Evolutionary conservation across 2,329 filamentous ascomycete species (phyloP).

Genomic region (Kalaharituber pfeilii): DNA sequence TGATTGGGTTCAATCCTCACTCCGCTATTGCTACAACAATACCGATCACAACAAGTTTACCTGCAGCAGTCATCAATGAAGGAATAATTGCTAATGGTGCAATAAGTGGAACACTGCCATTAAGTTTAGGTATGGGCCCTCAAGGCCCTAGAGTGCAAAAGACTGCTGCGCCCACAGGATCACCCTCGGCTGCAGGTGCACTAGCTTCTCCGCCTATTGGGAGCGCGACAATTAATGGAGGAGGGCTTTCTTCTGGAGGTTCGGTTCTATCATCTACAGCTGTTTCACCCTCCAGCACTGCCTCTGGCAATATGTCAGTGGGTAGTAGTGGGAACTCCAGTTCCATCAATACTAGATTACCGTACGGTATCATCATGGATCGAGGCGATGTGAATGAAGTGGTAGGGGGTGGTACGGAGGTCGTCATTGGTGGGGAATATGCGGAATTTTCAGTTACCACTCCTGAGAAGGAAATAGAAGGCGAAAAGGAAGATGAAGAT

Average conservation of each 20-base stretch:
- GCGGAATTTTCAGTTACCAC: no score
- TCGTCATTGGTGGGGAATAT: background rate
- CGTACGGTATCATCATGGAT: slow-evolving; percentile 1
- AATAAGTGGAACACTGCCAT: background rate
- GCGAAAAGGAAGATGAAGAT: background rate
- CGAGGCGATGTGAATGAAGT: background rate
- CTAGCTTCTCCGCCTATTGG: background rate
- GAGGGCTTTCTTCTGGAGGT: background rate
- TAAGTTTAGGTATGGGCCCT: background rate
- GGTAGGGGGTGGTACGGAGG: background rate
- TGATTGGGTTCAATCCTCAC: background rate
- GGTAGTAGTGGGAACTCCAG: background rate
- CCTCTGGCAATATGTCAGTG: background rate
- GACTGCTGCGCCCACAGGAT: background rate
- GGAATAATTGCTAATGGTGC: background rate
- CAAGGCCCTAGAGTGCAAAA: background rate
- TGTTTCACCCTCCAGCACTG: background rate
- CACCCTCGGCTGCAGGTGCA: background rate
- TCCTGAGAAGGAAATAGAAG: no score
- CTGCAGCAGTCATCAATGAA: background rate
- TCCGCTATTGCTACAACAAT: background rate
- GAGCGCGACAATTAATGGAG: background rate
- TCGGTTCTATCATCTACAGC: background rate
- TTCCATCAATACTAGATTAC: background rate
- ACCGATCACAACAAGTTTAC: background rate